phyloP scores from a whole-genome alignment of 2,329 filamentous ascomycete species.

The Cryphonectria parasitica region DNA sequence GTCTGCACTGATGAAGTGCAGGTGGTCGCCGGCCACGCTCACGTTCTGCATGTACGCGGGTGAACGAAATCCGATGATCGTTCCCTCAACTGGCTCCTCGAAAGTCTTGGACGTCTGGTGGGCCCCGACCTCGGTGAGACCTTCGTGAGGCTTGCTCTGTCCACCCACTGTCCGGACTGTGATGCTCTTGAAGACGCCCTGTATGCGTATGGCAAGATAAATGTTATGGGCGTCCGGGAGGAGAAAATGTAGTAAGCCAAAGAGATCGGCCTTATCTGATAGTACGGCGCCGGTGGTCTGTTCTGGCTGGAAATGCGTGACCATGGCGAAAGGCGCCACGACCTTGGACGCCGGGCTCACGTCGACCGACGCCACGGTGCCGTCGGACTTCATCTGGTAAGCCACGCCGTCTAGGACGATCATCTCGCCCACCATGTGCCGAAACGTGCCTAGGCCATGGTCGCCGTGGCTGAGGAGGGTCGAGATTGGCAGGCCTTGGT shows the following conservation, averaged over 20 bases:
- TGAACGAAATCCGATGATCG: conserved; percentile 39
- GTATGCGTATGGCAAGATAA: conserved; percentile 38
- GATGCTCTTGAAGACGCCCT: conserved; percentile 37
- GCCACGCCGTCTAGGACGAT: conserved; percentile 39
- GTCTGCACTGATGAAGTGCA: conserved; percentile 42
- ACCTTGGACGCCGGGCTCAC: conserved; percentile 29
- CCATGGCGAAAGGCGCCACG: conserved; percentile 41
- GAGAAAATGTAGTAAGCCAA: conserved; percentile 31
- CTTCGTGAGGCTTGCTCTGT: conserved; percentile 36
- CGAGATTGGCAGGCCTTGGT: conserved; percentile 37
- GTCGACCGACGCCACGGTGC: conserved; percentile 35
- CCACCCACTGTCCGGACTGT: conserved; percentile 40
- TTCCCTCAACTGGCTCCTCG: conserved; percentile 33
- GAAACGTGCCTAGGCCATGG: conserved; percentile 43
- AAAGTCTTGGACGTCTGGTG: conserved; percentile 39
- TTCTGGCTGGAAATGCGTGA: conserved; percentile 39
- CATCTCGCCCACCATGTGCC: conserved; percentile 42
- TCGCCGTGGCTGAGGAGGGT: conserved; percentile 38
- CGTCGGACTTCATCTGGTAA: conserved; percentile 43
- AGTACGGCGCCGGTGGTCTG: conserved; percentile 30
- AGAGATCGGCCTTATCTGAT: conserved; percentile 37
- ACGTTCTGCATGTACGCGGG: conserved; percentile 40
- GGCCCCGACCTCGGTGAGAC: conserved; percentile 36
- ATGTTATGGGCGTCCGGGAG: conserved; percentile 37
- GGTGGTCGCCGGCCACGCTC: conserved; percentile 41